Conservation (phyloP, 1,139 yeast species). For the Pneumocystis carinii region DNA sequence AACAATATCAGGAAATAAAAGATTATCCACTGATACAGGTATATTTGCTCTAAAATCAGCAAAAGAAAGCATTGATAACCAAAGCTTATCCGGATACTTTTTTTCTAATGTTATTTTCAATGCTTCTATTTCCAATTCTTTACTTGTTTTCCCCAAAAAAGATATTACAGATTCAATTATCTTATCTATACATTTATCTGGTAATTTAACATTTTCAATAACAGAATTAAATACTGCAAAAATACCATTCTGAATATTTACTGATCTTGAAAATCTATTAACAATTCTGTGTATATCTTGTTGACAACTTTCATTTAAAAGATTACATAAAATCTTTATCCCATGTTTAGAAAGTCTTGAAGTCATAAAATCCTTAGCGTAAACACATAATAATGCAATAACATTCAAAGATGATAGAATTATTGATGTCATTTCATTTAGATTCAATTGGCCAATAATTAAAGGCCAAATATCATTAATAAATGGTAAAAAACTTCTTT, state of each 20-base stretch:
- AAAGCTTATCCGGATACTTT: background rate
- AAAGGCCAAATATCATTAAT: constrained; percentile 60
- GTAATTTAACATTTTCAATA: constrained; percentile 1
- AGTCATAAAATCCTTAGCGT: constrained; percentile 36
- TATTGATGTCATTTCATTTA: constrained; percentile 22
- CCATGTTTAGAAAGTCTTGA: constrained; percentile 11
- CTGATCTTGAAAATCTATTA: background rate
- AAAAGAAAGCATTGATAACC: background rate
- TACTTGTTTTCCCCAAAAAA: background rate
- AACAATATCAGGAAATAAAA: background rate
- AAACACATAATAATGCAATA: constrained; percentile 27
- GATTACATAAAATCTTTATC: background rate
- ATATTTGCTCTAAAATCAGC: background rate
- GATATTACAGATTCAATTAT: background rate
- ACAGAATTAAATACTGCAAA: background rate
- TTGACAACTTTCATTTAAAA: background rate
- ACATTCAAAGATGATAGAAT: constrained; percentile 30
- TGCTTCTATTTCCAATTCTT: background rate
- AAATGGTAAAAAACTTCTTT: constrained; percentile 46
- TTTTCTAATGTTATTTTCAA: background rate
- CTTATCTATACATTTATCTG: background rate
- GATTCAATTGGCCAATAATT: constrained; percentile 19
- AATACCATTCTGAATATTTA: background rate
- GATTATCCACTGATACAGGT: background rate
- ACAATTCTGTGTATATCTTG: background rate